phyloP scores from a whole-genome alignment of 257 asterid species.

The Petunia secreta region DNA sequence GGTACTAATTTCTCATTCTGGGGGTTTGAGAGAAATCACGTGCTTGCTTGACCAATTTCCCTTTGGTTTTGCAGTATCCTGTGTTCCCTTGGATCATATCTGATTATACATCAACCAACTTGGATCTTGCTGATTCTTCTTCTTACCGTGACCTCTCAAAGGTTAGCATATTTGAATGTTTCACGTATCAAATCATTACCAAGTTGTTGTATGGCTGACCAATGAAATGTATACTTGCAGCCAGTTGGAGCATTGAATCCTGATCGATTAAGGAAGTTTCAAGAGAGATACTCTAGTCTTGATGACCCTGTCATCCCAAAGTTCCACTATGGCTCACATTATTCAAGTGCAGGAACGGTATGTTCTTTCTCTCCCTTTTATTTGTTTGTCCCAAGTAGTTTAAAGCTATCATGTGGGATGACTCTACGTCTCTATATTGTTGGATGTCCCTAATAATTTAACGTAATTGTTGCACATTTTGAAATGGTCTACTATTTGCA shows the following conservation, averaged over 20 bases:
- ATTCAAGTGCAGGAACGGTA: slow-evolving; percentile 99
- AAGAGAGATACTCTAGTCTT: slow-evolving; percentile 93
- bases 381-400: slow-evolving; percentile 17
- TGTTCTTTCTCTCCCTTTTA: slow-evolving; percentile 34
- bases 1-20: slow-evolving; percentile 46
- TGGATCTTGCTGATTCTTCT: slow-evolving; percentile 85
- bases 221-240: slow-evolving; percentile 49
- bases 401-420: neutral
- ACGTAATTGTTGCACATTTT: neutral
- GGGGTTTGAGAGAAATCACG: neutral
- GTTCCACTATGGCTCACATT: slow-evolving; percentile 98
- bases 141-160: slow-evolving; percentile 94
- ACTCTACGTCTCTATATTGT: slow-evolving; percentile 23
- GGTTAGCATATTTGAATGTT: slow-evolving; percentile 52
- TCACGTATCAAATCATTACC: slow-evolving; percentile 3
- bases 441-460: slow-evolving; percentile 9
- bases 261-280: slow-evolving; percentile 82
- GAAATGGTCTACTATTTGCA: neutral
- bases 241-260: slow-evolving; percentile 94
- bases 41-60: slow-evolving; percentile 22
- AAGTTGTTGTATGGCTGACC: slow-evolving; percentile 35
- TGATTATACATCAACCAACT: slow-evolving; percentile 73
- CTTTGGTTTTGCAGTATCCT: slow-evolving; percentile 77
- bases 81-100: slow-evolving; percentile 98
- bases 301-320: slow-evolving; percentile 96